Evolutionary conservation across 2,329 filamentous ascomycete genomes (phyloP).

Genomic region (Aspergillus aculeatus): DNA sequence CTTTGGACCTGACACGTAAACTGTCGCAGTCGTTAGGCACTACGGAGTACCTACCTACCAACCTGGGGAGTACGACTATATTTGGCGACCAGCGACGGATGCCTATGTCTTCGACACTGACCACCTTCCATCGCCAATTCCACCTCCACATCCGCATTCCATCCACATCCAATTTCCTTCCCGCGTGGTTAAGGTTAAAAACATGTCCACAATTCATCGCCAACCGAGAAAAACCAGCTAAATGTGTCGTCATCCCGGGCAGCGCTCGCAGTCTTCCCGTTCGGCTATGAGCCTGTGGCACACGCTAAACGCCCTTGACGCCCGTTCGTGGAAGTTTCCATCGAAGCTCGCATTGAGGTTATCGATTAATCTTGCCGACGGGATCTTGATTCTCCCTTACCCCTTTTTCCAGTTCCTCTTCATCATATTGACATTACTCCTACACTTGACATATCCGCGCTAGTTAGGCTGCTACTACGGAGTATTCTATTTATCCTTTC

Average conservation of each 20-base stretch:
- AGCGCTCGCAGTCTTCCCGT: neutral
- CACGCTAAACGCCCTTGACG: neutral
- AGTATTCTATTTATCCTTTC: too few species aligned
- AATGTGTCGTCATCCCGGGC: neutral
- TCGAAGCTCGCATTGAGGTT: neutral
- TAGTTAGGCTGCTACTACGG: neutral
- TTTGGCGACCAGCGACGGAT: neutral
- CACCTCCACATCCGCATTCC: neutral
- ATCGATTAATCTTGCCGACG: neutral
- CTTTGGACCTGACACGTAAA: neutral
- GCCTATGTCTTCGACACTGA: neutral
- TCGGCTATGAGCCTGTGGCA: neutral
- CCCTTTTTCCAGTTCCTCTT: neutral
- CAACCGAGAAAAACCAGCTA: neutral
- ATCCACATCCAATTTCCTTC: neutral
- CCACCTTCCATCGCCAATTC: neutral
- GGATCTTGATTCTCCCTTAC: neutral
- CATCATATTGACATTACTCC: neutral
- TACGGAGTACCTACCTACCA: too few species aligned
- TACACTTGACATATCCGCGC: neutral
- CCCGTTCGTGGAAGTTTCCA: slow-evolving; percentile 7
- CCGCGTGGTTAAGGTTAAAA: neutral
- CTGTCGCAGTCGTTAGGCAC: neutral
- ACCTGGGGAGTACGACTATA: neutral
- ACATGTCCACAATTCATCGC: neutral